phyloP scores from a whole-genome alignment of 2,329 filamentous ascomycete species.

The Alternaria conjuncta region DNA sequence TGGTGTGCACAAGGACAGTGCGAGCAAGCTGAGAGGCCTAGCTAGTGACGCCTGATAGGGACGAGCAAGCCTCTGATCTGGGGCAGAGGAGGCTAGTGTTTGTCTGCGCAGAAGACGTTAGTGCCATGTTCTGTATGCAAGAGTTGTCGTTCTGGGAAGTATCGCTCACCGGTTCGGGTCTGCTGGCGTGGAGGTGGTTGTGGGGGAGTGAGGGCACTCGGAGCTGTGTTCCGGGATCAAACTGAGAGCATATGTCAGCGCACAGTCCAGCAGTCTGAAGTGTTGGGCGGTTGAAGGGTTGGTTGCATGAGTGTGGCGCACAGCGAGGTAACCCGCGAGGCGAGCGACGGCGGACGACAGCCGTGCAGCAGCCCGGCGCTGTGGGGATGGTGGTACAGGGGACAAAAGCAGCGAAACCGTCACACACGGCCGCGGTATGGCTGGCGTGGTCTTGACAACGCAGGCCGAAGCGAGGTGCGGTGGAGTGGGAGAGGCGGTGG shows the following conservation, averaged over 20 bases:
- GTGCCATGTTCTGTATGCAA: conserved; percentile 26
- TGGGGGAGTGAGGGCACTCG: conserved; percentile 28
- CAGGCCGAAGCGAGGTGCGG: conserved; percentile 19
- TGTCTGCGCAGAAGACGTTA: conserved; percentile 42
- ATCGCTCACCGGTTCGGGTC: conserved; percentile 35
- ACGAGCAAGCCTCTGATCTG: conserved; percentile 40
- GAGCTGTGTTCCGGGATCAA: conserved; percentile 32
- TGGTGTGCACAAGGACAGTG: conserved; percentile 40
- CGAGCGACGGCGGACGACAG: conserved; percentile 44
- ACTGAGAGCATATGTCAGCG: conserved; percentile 40
- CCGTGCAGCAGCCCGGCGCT: conserved; percentile 37
- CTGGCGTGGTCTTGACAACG: conserved; percentile 29
- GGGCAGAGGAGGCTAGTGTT: conserved; percentile 34
- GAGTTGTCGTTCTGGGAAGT: conserved; percentile 19
- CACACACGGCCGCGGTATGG: conserved; percentile 35
- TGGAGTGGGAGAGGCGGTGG: neutral
- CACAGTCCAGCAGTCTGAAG: conserved; percentile 27
- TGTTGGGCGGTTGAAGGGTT: conserved; percentile 35
- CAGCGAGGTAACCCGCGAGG: conserved; percentile 37
- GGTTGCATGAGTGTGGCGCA: conserved; percentile 48
- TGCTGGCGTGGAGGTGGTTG: conserved; percentile 21
- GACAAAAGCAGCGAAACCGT: conserved; percentile 43
- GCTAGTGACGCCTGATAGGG: conserved; percentile 35
- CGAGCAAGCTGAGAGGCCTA: conserved; percentile 41
- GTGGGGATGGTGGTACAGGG: conserved; percentile 41